Evolutionary conservation across 2,329 filamentous ascomycete species (phyloP), one percentile per base, ranked within the genome.

Genomic region (Alternaria hordeiaustralica): DNA sequence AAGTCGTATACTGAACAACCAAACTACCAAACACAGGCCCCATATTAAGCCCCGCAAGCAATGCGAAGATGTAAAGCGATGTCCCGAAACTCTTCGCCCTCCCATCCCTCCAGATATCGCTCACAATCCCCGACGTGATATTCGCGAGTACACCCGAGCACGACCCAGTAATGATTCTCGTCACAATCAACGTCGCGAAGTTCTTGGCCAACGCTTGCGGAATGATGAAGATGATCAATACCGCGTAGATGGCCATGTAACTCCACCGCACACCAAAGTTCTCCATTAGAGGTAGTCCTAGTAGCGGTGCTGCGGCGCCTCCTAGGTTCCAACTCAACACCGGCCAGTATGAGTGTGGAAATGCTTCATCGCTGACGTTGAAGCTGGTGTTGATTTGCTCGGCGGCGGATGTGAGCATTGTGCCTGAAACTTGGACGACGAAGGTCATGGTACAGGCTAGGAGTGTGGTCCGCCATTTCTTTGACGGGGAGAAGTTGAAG

Each of bases 21-120:
- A 79, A 74, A 33, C 77, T 78, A 3, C 82, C 82, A 13, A 84
- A 76, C 7, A 84, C 82, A 2, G 82, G 83, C 1, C 83, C 83
- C 28, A 83, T 72, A 8, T 78, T 82, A 18, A 84, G 75, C 1
- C 83, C 82, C 11, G 81, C 75, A 6, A 84, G 78, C 30, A 82
- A 77, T 0, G 79, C 80, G 30, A 82, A 81, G 0, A 82, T 82
- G 41, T 81, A 84, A 10, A 84, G 68, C 0, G 80, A 81, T 69
- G 82, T 83, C 0, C 78, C 79, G 43, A 83, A 72, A 59, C 82
- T 83, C 18, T 82, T 79, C 2, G 75, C 78, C 18, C 73, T 71
- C 0, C 80, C 75, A 1, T 79, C 76, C 15, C 71, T 66, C 82
- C 82, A 80, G 15, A 79, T 74, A 51, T 79, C 77, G 30, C 73